Base-by-base conservation (phyloP, 441 rosid species). In the Rhodomyrtus psidioides region DNA sequence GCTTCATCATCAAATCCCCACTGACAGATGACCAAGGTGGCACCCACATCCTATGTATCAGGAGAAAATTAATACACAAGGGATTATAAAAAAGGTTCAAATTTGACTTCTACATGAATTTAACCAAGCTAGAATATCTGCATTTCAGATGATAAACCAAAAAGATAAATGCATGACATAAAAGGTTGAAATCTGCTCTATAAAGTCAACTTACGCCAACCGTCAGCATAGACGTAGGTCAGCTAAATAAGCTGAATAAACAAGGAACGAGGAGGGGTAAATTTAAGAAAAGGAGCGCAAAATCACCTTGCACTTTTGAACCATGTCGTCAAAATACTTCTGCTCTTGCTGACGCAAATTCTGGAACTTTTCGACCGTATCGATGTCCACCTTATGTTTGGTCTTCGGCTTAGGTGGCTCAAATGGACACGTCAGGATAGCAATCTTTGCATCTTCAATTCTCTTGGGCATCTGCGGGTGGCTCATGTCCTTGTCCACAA, bases 1-100 rank as follows among this genome's bases (percentile, higher is more conserved):
- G 99, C 99, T 88, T 98, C 99, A 87, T 98, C 99, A 87, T 96
- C 99, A 42, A 96, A 98, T 74, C 99, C 99, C 99, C 99, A 98
- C 81, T 98, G 99, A 89, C 99, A 98, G 90, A 98, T 96, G 82
- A 98, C 99, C 91, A 98, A 86, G 24, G 99, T 95, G 82, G 99
- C 95, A 87, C 99, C 99, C 90, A 93, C 98, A 92, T 96, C 99
- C 99, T 98, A 93, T 17, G 54, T 82, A 82, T 53, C 84, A 87
- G 75, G 57, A 83, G 27, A 75, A 88, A 88, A 88, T 19, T 12
- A 62, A 83, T 49, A 26, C 26, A 42, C 54, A 3, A 82, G 59
- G 60, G 16, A 27, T 30, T 15, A 55, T 23, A 53, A 14, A 86
- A 85, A 74, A 83, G 5, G 21, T 76, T 51, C 81, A 74, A 55